A percentile compares a stretch with the other conserved stretches of the same genome.
Evolutionary conservation across 208 protist genomes (phyloP).

Genomic region (Kentomonas sorsogonicus): DNA sequence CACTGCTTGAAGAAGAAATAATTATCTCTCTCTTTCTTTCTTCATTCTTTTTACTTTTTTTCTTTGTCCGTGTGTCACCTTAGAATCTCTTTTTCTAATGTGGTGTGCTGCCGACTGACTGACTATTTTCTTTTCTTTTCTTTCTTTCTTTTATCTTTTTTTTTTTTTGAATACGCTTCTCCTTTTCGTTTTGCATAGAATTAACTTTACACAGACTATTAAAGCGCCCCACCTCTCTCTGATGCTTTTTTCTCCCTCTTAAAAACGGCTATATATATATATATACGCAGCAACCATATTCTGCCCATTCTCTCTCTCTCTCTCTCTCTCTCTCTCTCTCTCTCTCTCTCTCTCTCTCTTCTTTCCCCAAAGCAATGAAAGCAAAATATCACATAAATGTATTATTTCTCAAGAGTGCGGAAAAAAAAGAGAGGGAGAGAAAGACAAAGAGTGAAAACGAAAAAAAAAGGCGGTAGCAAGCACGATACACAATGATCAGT

Average conservation of each 20-base stretch:
- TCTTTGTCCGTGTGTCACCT: slow-evolving; percentile 4
- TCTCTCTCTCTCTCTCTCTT: slow-evolving; percentile 1
- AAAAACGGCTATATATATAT: neutral
- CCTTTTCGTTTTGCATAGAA: too few relatives aligned
- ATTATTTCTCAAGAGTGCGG: slow-evolving; percentile 1
- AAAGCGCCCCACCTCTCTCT: too few relatives aligned
- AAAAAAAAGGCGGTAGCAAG: neutral
- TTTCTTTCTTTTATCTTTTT: neutral
- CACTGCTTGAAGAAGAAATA: too few relatives aligned
- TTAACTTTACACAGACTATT: too few relatives aligned
- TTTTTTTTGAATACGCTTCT: too few relatives aligned
- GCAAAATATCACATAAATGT: neutral
- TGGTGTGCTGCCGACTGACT: neutral
- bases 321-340: neutral
- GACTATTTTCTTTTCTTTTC: neutral
- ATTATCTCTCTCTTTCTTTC: slow-evolving; percentile 6
- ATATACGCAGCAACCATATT: neutral
- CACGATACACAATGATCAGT: neutral
- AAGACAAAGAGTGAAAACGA: neutral
- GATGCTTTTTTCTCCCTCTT: too few relatives aligned
- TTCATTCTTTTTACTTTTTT: slow-evolving; percentile 6
- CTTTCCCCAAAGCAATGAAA: neutral
- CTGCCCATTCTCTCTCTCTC: neutral
- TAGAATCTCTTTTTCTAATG: slow-evolving; percentile 7
- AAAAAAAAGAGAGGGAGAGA: slow-evolving; percentile 8